Base-by-base conservation (phyloP, 768 basidiomycete species). In the Leccinum imitatum region DNA sequence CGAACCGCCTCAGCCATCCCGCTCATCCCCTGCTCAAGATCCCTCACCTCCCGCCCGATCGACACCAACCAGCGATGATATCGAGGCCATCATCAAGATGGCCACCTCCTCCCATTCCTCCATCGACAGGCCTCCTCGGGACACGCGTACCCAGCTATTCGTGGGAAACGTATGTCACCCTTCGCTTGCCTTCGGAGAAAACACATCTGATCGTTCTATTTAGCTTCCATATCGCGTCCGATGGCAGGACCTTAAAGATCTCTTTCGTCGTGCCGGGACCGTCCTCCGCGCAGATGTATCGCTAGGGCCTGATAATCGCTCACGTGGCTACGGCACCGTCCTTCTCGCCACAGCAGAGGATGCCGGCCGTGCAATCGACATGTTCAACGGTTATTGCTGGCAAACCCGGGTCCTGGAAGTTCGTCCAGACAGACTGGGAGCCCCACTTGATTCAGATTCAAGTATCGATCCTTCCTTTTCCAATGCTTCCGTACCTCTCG, bases 201-300 rank as follows among this genome's bases (percentile, higher is more conserved):
- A 27, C 51, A 31, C 27, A 57, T 23, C 51, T 35, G 25, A 57
- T 47, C 19, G 50, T 46, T 27, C 13, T 11, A n/a, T 56, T 35
- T 66, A 95, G 94, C 84, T 99, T 25, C 97, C 97, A 0, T 98
- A 96, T 75, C 83, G 96, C 61, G 95, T 98, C 41, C 87, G 97
- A 57, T 99, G 97, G 97, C 97, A 99, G 78, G 97, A 99, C 78
- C 84, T 99, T 63, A 98, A 99, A 68, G 96, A 99, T 73, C 85
- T 99, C 55, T 98, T 99, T 75, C 86, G 96, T 39, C 90, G 92
- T 64, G 92, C 96, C 6, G 97, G 97, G 46, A 97, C 91, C 30
- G 87, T 95, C 63, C 77, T 93, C 39, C 81, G 90, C 53, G 88
- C 94, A 44, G 85, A 89, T 70, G 84, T 91, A 63, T 82, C 90